Percentiles rank a stretch among this genome's conserved stretches.
Conservation (phyloP, 208 protist genomes). For the Naegleria fowleri region DNA sequence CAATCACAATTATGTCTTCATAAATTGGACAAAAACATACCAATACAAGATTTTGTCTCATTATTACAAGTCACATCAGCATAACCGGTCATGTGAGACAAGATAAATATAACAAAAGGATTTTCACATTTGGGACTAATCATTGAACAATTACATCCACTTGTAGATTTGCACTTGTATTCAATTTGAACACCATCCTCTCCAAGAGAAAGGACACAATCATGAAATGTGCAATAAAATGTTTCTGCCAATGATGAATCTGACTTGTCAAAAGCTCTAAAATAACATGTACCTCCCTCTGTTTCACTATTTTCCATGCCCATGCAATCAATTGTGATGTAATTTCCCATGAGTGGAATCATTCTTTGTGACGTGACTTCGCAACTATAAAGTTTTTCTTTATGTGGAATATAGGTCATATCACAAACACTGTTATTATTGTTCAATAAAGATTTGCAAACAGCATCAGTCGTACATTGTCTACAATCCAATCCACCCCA, state of each 20-base stretch:
- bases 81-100: background rate
- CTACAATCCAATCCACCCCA: slow-evolving; percentile 11
- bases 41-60: background rate
- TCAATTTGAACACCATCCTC: background rate
- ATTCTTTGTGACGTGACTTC: background rate
- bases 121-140: slow-evolving; percentile 11
- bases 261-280: background rate
- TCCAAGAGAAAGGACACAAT: background rate
- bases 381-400: slow-evolving; percentile 8
- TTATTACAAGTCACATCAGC: background rate
- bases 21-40: background rate
- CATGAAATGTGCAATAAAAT: background rate
- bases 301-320: background rate
- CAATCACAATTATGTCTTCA: background rate
- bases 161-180: background rate
- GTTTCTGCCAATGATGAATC: background rate
- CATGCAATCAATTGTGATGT: background rate
- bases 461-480: background rate
- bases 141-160: background rate
- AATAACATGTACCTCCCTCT: background rate
- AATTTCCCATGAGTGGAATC: background rate
- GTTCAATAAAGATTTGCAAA: background rate
- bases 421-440: background rate
- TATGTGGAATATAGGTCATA: background rate
- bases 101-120: background rate